phyloP scores from a whole-genome alignment of 257 asterid genomes.

The Gentiana straminea region DNA sequence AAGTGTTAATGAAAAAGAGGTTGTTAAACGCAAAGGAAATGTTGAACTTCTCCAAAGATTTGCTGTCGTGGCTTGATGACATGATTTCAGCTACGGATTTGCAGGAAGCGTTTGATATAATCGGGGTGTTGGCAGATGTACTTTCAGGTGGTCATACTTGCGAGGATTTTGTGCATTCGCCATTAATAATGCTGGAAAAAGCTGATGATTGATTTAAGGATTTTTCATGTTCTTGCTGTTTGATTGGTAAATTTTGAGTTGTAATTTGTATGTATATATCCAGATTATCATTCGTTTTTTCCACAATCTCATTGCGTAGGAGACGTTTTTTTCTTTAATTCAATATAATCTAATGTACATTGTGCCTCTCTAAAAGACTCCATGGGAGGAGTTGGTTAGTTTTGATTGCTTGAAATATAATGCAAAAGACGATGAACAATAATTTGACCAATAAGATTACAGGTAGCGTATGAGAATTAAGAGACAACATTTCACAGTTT shows the following conservation, averaged over 20 bases:
- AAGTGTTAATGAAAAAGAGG: constrained; percentile 69
- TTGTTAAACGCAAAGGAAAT: constrained; percentile 61
- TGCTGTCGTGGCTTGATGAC: constrained; percentile 79
- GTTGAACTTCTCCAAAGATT: constrained; percentile 80
- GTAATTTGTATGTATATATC: too few species aligned
- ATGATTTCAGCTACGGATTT: constrained; percentile 59
- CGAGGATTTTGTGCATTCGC: constrained; percentile 78
- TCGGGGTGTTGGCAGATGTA: constrained; percentile 65
- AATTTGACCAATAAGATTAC: too few species aligned
- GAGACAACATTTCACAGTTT: too few species aligned
- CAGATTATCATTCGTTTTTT: too few species aligned
- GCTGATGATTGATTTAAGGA: constrained; percentile 8
- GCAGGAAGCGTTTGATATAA: constrained; percentile 80
- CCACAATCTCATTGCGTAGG: too few species aligned
- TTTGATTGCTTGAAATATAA: too few species aligned
- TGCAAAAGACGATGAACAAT: too few species aligned
- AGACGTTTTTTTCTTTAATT: too few species aligned
- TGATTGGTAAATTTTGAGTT: too few species aligned
- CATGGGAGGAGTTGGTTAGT: too few species aligned
- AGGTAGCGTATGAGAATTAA: too few species aligned
- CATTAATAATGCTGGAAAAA: constrained; percentile 48
- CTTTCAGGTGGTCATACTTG: constrained; percentile 45
- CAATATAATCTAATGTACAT: neutral
- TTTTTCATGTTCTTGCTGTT: too few species aligned
- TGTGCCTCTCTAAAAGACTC: neutral